Evolutionary conservation across 495 filamentous ascomycete genomes (phyloP).

Genomic region (Penicillium chermesinum): DNA sequence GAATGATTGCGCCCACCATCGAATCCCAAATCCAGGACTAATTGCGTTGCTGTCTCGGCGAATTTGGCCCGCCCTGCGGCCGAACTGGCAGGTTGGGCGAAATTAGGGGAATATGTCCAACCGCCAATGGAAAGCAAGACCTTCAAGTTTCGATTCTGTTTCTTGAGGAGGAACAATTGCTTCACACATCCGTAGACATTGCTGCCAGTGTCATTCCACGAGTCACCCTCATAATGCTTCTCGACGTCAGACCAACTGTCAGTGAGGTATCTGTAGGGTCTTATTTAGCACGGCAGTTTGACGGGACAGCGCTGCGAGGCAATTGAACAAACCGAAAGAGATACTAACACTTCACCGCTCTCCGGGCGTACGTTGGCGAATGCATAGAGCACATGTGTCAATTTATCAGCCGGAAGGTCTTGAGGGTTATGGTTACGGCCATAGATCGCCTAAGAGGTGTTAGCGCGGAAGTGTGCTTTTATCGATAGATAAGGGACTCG

Average conservation of each 20-base stretch:
- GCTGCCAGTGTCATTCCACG: slow-evolving; percentile 41
- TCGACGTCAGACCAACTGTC: slow-evolving; percentile 82
- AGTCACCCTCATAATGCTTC: slow-evolving; percentile 65
- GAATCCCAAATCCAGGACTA: slow-evolving; percentile 64
- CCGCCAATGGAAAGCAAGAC: slow-evolving; percentile 90
- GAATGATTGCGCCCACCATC: slow-evolving; percentile 38
- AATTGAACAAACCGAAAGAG: neutral
- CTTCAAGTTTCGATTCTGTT: slow-evolving; percentile 81
- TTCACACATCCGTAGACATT: slow-evolving; percentile 67
- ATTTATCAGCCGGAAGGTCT: slow-evolving; percentile 76
- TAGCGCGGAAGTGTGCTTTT: slow-evolving; percentile 1
- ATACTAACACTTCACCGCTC: slow-evolving; percentile 65
- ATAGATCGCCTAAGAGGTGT: slow-evolving; percentile 68
- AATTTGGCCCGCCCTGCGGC: slow-evolving; percentile 65
- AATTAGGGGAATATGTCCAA: slow-evolving; percentile 92
- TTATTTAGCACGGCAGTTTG: neutral
- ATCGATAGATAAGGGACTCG: neutral
- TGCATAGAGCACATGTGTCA: slow-evolving; percentile 90
- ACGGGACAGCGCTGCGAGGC: neutral
- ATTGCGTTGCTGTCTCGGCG: slow-evolving; percentile 60
- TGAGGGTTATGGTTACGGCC: slow-evolving; percentile 78
- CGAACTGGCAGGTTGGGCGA: slow-evolving; percentile 59
- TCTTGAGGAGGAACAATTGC: slow-evolving; percentile 89
- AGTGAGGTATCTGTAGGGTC: slow-evolving; percentile 55
- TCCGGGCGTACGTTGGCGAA: slow-evolving; percentile 80